Conservation (phyloP, 2,329 filamentous ascomycete genomes). For the Exophiala aquamarina region DNA sequence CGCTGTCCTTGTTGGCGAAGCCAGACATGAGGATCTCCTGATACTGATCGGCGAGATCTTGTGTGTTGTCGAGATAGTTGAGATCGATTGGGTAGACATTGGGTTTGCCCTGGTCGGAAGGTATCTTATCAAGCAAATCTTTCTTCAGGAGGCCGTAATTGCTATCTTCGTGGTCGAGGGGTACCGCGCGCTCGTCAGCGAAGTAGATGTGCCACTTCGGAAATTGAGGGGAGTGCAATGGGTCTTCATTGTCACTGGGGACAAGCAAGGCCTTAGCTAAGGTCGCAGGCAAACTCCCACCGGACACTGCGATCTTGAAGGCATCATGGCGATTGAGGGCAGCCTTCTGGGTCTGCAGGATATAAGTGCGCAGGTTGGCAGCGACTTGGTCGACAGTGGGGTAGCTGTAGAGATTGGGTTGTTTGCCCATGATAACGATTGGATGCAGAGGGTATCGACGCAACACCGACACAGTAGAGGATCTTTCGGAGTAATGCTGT, state of each 20-base stretch:
- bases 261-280: constrained; percentile 78
- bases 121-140: constrained; percentile 87
- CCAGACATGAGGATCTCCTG: constrained; percentile 80
- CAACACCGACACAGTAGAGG: too few species aligned
- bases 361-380: constrained; percentile 73
- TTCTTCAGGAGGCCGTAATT: constrained; percentile 88
- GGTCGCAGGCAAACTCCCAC: constrained; percentile 85
- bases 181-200: constrained; percentile 92
- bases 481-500: too few species aligned
- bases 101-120: constrained; percentile 63
- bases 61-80: constrained; percentile 67
- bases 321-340: constrained; percentile 75
- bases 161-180: constrained; percentile 87
- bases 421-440: constrained; percentile 36
- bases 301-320: constrained; percentile 92
- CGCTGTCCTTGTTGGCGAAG: constrained; percentile 90
- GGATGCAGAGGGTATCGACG: neutral
- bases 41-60: constrained; percentile 92
- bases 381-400: constrained; percentile 68
- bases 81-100: constrained; percentile 77
- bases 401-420: constrained; percentile 76
- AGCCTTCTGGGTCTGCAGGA: constrained; percentile 77
- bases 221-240: constrained; percentile 56
- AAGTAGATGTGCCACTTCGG: constrained; percentile 97
- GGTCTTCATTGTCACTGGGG: constrained; percentile 32